Base-by-base conservation (phyloP, 495 filamentous ascomycete species). In the Xylaria longipes region DNA sequence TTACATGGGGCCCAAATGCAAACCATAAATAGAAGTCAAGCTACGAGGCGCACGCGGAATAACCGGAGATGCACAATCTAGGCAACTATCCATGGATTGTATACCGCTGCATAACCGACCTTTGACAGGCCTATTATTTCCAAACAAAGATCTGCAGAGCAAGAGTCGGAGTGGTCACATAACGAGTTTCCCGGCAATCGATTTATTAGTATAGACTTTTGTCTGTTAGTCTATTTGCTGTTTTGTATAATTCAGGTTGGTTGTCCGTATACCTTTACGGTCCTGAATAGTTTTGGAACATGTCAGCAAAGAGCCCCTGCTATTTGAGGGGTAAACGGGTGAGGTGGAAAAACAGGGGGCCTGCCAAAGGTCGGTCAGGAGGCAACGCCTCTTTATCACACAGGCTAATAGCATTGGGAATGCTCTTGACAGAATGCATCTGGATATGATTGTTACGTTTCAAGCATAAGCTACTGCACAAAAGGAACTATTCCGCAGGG, bases 401-500 rank as follows among this genome's bases (percentile, higher is more conserved):
- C 31, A 33, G 31, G 57, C 57, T 33, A 60, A 60, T 60, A 37
- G 33, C 33, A 37, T 37, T 60, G 57, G 17, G 57, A 37, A 60
- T 12, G 8, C 31, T 63, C 60, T 63, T 63, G 5, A 22, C 2
- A 17, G 60, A 7, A 43, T 43, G 35, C 60, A 63, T 63, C n/a
- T 63, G 6, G 37, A 43, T 29, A 20, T 43, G 37, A 43, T 43
- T 63, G 37, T 43, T n/a, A 22, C 60, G 60, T 39, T 20, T 37
- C 17, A 27, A 29, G 35, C 60, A 43, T 15, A 63, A 37, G 57
- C 29, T n/a, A 60, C 15, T 60, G 33, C 57, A 37, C 29, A n/a
- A 56, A n/a, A 63, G 37, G 35, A 63, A 43, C n/a, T 27, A 63
- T 33, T 43, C 7, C 9, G n/a, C 37, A 63, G 60, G 22, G 9